Evolutionary conservation across 495 filamentous ascomycete species (phyloP).

Genomic region (Penicillium simplicissimum): DNA sequence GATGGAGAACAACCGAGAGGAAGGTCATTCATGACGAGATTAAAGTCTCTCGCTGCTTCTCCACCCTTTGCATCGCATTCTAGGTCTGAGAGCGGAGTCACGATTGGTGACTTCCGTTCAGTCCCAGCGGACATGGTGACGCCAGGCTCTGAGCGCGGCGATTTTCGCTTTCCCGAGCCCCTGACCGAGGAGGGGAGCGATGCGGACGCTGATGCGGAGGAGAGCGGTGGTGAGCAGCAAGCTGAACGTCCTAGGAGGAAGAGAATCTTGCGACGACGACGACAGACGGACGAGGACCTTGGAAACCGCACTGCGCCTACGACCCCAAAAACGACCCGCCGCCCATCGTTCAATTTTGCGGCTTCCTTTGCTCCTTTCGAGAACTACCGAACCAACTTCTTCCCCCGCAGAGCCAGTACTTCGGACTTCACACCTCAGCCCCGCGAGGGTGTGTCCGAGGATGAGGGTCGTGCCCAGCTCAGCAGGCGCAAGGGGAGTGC

Average conservation of each 20-base stretch:
- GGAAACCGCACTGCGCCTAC: slow-evolving; percentile 60
- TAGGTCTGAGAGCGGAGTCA: slow-evolving; percentile 45
- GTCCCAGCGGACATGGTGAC: slow-evolving; percentile 34
- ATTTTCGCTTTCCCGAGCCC: slow-evolving; percentile 54
- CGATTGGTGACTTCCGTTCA: slow-evolving; percentile 34
- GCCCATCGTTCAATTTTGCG: slow-evolving; percentile 47
- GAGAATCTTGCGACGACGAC: slow-evolving; percentile 48
- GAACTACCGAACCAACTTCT: slow-evolving; percentile 51
- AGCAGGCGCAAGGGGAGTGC: slow-evolving; percentile 56
- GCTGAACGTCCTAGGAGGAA: slow-evolving; percentile 48
- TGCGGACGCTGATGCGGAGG: slow-evolving; percentile 77
- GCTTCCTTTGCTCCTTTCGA: slow-evolving; percentile 52
- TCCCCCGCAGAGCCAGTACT: slow-evolving; percentile 68
- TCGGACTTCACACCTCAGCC: slow-evolving; percentile 65
- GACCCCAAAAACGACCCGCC: slow-evolving; percentile 53
- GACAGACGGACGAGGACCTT: slow-evolving; percentile 52
- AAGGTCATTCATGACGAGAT: slow-evolving; percentile 64
- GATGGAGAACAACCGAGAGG: slow-evolving; percentile 55
- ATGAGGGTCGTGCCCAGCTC: slow-evolving; percentile 79
- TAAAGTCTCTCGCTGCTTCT: slow-evolving; percentile 58
- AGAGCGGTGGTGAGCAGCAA: slow-evolving; percentile 55
- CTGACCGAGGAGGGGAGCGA: slow-evolving; percentile 65
- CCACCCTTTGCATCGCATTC: slow-evolving; percentile 44
- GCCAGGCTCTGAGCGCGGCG: slow-evolving; percentile 50
- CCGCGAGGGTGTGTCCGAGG: slow-evolving; percentile 78